Conservation (phyloP, 768 basidiomycete genomes). For the Suillus plorans region DNA sequence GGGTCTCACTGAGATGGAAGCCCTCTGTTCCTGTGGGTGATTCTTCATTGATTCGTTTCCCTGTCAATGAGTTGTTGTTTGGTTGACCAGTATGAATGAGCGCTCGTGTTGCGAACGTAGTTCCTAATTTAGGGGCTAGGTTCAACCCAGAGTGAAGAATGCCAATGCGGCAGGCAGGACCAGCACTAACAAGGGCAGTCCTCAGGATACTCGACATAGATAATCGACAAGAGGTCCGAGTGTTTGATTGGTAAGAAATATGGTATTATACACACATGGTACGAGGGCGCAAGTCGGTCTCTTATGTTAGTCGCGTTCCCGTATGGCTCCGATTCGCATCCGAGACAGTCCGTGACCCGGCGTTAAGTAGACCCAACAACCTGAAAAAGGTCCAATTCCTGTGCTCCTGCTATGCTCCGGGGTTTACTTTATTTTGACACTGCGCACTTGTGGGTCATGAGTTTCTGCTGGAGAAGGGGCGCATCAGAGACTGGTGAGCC, state of each 20-base stretch:
- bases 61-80: constrained; percentile 22
- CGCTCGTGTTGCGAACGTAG: constrained; percentile 5
- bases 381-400: no score
- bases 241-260: not conserved
- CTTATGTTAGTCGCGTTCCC: constrained; percentile 22
- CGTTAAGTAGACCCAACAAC: no score
- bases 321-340: constrained; percentile 22
- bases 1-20: constrained; percentile 30
- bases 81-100: constrained; percentile 26
- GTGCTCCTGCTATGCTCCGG: not conserved
- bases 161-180: constrained; percentile 10
- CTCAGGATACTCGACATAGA: constrained; percentile 11
- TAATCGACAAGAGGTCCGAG: not conserved
- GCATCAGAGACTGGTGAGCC: no score
- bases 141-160: constrained; percentile 13
- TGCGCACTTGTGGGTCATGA: not conserved
- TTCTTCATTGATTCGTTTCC: constrained; percentile 22
- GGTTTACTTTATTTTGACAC: not conserved
- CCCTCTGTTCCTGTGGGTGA: constrained; percentile 34
- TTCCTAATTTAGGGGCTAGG: constrained; percentile 7
- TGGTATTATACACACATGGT: not conserved
- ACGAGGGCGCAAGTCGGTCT: constrained; percentile 8
- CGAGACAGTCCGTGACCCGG: constrained; percentile 13
- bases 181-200: constrained; percentile 6
- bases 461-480: no score